Percentiles rank a stretch among this genome's conserved stretches.
phyloP scores from a whole-genome alignment of 441 rosid genomes.

The Manihot esculenta region DNA sequence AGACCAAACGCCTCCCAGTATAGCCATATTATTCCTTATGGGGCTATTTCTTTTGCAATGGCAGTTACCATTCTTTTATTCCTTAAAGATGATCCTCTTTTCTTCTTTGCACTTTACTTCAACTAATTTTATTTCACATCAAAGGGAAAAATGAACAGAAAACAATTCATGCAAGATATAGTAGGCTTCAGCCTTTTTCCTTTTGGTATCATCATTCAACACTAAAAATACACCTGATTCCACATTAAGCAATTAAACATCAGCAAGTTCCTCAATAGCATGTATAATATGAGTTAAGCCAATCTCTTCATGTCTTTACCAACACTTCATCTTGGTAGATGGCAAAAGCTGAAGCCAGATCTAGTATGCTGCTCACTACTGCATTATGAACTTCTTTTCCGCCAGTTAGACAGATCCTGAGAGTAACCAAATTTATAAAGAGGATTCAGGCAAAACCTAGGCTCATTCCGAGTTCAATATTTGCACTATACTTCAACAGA shows the following conservation, averaged over 20 bases:
- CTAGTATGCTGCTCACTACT: slow-evolving; percentile 92
- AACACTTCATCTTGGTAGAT: slow-evolving; percentile 91
- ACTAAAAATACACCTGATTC: not conserved
- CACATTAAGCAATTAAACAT: not conserved
- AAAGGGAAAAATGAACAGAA: not conserved
- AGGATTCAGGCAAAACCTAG: slow-evolving; percentile 13
- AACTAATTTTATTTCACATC: not conserved
- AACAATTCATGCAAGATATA: not conserved
- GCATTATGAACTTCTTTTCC: slow-evolving; percentile 98
- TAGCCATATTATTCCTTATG: not conserved
- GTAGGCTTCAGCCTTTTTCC: not conserved
- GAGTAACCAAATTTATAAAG: slow-evolving; percentile 13
- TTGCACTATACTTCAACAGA: not conserved
- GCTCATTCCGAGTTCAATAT: slow-evolving; percentile 13
- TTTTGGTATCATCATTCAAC: not conserved
- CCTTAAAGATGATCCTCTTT: not conserved
- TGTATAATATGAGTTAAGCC: not conserved
- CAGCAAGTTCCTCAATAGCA: slow-evolving; percentile 9
- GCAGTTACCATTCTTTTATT: not conserved
- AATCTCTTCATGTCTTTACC: slow-evolving; percentile 51
- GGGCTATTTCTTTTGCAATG: not conserved
- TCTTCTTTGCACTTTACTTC: not conserved
- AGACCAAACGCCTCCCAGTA: not conserved
- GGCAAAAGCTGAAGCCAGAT: slow-evolving; percentile 80
- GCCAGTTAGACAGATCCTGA: slow-evolving; percentile 87